Evolutionary conservation across 2,329 filamentous ascomycete genomes (phyloP), one percentile per base, ranked within the genome.

Genomic region (Orbilia ellipsospora): DNA sequence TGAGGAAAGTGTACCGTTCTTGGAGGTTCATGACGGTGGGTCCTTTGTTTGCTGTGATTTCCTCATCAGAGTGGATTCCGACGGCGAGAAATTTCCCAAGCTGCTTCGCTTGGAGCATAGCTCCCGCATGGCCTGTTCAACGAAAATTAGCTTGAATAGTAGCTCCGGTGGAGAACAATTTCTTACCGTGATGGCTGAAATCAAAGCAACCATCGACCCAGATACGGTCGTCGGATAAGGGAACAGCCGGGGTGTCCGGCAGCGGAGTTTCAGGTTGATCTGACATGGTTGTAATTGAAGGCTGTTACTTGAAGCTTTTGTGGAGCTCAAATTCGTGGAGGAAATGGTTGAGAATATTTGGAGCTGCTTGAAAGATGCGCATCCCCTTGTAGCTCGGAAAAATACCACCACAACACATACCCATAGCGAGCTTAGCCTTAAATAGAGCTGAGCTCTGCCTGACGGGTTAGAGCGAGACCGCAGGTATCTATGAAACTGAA

Each of bases 121-220:
- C 95, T 75, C 95, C 95, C 4, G 95, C 95, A 85, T 99, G 95
- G 80, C 95, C 92, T 94, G 80, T 4, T n/a, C 48, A 16, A n/a
- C 48, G 55, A 28, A 45, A 1, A 18, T 36, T 54, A 50, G 52
- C 8, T 42, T 56, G 20, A 59, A 56, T 13, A 10, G 15, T 23
- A 45, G 26, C 20, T 8, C 18, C 12, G 8, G 20, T 31, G 15
- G 28, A 12, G 4, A n/a, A 54, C 10, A n/a, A 12, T 13, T 59
- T 31, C 65, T 52, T 45, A 93, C 92, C 95, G 82, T 98, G 95
- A 83, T 99, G 95, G 84, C 94, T 96, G 84, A 99, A 99, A 85
- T 99, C 95, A 85, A 97, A 99, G 86, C 95, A 99, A 77, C 95
- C 95, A 82, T 99, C 95, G 26, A 99, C 92, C 96, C 96, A 99